These are phyloP conservation scores for Tephrocybe rancida DNA, from an alignment of 768 basidiomycete species.

Conservation along the genomic window DNA sequence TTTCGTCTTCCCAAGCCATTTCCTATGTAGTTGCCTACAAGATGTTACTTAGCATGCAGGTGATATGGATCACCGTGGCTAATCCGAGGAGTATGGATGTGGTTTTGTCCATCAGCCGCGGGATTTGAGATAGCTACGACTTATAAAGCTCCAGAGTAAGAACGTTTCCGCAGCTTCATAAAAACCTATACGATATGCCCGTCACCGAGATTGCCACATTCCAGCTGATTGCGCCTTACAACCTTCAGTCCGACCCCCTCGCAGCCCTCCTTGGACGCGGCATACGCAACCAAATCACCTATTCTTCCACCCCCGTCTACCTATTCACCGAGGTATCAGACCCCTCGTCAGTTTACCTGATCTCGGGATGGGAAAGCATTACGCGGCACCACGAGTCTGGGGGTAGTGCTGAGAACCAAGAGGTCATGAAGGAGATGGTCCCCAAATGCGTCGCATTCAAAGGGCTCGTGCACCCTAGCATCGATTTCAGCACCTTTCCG, in stretches of 20 bases:
- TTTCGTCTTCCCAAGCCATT: no score
- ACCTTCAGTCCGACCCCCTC: constrained; percentile 28
- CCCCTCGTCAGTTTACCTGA: constrained; percentile 32
- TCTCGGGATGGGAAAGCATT: constrained; percentile 48
- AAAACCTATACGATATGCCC: no score
- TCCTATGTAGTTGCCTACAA: no score
- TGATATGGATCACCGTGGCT: no score
- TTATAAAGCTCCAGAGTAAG: no score
- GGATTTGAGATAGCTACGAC: no score
- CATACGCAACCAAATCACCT: constrained; percentile 36
- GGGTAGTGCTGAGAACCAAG: constrained; percentile 39
- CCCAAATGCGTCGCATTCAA: constrained; percentile 30
- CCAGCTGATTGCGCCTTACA: constrained; percentile 31
- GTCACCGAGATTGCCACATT: constrained; percentile 47
- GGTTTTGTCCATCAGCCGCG: no score
- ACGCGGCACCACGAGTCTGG: constrained; percentile 45
- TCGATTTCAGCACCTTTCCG: constrained; percentile 38
- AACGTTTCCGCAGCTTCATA: no score
- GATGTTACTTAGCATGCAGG: no score
- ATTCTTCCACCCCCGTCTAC: constrained; percentile 42
- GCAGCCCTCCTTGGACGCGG: constrained; percentile 31
- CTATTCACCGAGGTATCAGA: constrained; percentile 34
- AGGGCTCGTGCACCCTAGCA: constrained; percentile 40
- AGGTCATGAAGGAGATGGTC: constrained; percentile 30
- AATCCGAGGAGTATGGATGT: no score